Evolutionary conservation across 768 basidiomycete genomes (phyloP).

Genomic region (Boletus rubescentipes): DNA sequence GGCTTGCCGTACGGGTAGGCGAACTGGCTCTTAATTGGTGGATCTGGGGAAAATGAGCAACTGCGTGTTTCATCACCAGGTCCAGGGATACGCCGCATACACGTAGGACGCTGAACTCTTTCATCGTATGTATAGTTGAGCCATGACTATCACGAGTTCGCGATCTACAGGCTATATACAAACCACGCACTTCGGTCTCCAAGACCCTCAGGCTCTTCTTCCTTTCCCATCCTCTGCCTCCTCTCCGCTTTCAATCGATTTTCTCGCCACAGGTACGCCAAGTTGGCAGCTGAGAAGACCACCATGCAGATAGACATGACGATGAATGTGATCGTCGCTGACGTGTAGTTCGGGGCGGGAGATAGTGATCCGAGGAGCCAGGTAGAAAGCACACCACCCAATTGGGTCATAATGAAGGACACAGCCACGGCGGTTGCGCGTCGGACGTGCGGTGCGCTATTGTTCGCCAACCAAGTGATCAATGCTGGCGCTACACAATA

Average conservation of each 20-base stretch:
- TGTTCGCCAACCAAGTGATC: neutral
- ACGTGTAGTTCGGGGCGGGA: neutral
- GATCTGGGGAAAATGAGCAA: too few relatives aligned
- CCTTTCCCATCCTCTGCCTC: slow-evolving; percentile 31
- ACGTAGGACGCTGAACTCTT: too few relatives aligned
- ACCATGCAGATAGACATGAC: neutral
- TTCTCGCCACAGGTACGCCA: neutral
- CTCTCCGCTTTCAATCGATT: slow-evolving; percentile 10
- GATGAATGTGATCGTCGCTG: neutral
- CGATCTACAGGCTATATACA: slow-evolving; percentile 35
- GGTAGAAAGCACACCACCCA: neutral
- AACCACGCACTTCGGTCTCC: slow-evolving; percentile 59
- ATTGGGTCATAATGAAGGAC: neutral
- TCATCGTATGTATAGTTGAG: too few relatives aligned
- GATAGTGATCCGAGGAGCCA: slow-evolving; percentile 4
- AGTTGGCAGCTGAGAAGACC: neutral
- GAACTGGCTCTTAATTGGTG: too few relatives aligned
- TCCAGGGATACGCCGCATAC: too few relatives aligned
- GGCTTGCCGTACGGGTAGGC: too few relatives aligned
- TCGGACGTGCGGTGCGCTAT: neutral
- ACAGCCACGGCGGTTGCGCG: neutral
- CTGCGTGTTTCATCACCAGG: too few relatives aligned
- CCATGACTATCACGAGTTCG: neutral
- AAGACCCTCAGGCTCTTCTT: slow-evolving; percentile 41
- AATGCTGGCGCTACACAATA: slow-evolving; percentile 31